Conservation (phyloP, 129 eudicot genomes). For the Helianthus tuberosus region DNA sequence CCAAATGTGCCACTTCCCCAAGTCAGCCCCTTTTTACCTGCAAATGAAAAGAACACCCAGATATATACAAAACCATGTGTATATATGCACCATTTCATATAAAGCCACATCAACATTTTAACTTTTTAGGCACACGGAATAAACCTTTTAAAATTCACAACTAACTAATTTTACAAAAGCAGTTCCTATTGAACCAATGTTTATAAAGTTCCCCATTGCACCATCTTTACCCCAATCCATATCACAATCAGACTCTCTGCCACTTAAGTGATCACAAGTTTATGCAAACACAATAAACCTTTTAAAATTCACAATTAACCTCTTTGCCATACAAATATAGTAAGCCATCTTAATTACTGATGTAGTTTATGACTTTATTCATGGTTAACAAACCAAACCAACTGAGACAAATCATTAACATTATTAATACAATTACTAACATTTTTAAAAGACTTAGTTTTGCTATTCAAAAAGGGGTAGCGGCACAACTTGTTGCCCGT, state of each 20-base stretch:
- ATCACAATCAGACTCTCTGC: neutral
- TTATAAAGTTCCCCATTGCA: conserved; percentile 84
- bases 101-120: neutral
- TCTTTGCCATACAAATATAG: no score
- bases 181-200: conserved; percentile 87
- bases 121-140: neutral
- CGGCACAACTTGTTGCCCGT: no score
- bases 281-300: no score
- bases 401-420: no score
- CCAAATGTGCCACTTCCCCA: conserved; percentile 97
- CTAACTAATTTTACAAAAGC: neutral
- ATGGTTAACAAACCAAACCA: no score
- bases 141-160: neutral
- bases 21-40: conserved; percentile 72
- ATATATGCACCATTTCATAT: neutral
- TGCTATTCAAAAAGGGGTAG: no score
- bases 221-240: conserved; percentile 99
- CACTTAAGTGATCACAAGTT: no score
- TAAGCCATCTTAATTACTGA: no score
- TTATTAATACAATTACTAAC: no score
- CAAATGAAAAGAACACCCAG: neutral
- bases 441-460: no score
- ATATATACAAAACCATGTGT: neutral
- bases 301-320: no score
- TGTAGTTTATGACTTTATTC: no score